A percentile compares a stretch with the other conserved stretches of the same genome.
Evolutionary conservation across 805 yeast species (phyloP).

Genomic region (Isabelozyma rhagii): DNA sequence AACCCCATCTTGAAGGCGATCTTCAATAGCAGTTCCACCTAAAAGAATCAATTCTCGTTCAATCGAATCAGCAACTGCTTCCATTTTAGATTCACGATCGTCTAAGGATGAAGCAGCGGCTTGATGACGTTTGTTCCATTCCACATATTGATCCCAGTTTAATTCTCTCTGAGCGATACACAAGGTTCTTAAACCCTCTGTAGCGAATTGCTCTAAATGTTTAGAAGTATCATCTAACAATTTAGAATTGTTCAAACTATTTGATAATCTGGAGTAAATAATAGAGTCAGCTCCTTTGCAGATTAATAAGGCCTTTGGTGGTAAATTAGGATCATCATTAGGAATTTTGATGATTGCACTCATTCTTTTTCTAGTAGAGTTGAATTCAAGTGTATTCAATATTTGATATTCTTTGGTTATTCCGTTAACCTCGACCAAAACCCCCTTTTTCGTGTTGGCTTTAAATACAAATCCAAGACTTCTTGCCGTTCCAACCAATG

Average conservation of each 20-base stretch:
- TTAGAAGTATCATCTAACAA: conserved; percentile 63
- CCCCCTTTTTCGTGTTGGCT: conserved; percentile 65
- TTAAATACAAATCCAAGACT: conserved; percentile 69
- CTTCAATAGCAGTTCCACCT: conserved; percentile 89
- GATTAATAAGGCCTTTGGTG: conserved; percentile 56
- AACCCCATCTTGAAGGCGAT: conserved; percentile 81
- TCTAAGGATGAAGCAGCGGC: conserved; percentile 62
- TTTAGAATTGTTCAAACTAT: conserved; percentile 40
- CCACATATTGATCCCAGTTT: conserved; percentile 56
- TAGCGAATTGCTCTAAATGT: conserved; percentile 74
- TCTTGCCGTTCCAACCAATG: conserved; percentile 77
- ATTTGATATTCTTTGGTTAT: conserved; percentile 67
- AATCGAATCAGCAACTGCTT: conserved; percentile 68
- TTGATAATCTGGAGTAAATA: conserved; percentile 62
- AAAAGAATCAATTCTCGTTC: conserved; percentile 62
- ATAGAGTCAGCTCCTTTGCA: conserved; percentile 88
- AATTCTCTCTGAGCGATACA: conserved; percentile 75
- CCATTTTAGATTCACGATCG: conserved; percentile 69
- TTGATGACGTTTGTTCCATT: conserved; percentile 62
- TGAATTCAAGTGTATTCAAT: conserved; percentile 70
- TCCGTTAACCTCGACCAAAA: conserved; percentile 68
- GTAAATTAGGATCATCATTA: conserved; percentile 37
- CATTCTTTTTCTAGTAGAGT: conserved; percentile 86
- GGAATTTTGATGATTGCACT: conserved; percentile 76
- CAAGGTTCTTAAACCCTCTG: conserved; percentile 79